A percentile compares a stretch with the other conserved stretches of the same genome.
Conservation (phyloP, 2,329 filamentous ascomycete genomes). For the Trichoderma sp. region DNA sequence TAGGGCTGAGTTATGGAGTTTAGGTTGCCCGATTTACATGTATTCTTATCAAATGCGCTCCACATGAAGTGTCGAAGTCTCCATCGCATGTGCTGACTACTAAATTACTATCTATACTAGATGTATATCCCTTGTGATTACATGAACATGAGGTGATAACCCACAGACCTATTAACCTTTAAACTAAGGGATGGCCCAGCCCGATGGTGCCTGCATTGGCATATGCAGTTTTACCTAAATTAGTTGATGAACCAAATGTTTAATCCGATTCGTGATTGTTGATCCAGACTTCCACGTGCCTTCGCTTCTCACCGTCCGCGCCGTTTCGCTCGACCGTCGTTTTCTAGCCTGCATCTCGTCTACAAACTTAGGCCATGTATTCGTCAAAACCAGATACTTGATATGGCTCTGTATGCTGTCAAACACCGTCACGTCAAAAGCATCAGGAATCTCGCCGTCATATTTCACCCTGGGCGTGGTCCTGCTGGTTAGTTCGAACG, state of each 20-base stretch:
- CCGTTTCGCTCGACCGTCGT: constrained; percentile 21
- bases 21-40: not conserved
- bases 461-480: constrained; percentile 25
- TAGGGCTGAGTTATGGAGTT: not conserved
- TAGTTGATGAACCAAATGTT: not conserved
- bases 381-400: constrained; percentile 65
- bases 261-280: not conserved
- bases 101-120: not conserved
- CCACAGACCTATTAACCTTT: not conserved
- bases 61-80: not conserved
- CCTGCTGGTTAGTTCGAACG: not conserved
- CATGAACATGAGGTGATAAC: not conserved
- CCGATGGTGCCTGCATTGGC: too few species aligned
- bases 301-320: not conserved
- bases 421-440: constrained; percentile 53
- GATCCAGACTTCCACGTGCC: constrained; percentile 1
- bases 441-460: constrained; percentile 43
- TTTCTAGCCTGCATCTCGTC: constrained; percentile 21
- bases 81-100: not conserved
- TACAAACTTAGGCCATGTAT: constrained; percentile 63
- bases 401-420: constrained; percentile 56
- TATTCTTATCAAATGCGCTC: not conserved
- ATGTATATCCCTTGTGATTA: not conserved
- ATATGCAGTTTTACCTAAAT: not conserved
- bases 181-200: not conserved